Percentiles rank a stretch among this genome's conserved stretches.
Conservation (phyloP, 2,329 filamentous ascomycete species). For the Diplodia scrobiculata region DNA sequence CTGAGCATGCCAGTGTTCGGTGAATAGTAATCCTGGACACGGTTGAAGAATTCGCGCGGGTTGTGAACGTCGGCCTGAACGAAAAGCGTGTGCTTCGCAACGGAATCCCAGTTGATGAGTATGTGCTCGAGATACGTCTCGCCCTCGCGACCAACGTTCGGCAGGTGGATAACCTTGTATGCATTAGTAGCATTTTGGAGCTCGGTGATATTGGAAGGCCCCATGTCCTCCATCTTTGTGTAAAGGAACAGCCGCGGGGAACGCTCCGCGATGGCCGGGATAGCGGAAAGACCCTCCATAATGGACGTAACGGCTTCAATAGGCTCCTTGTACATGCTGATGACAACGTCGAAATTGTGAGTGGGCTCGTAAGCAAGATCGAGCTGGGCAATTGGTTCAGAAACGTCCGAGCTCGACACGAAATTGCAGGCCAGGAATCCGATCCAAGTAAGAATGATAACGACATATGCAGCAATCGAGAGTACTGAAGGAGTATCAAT, state of each 20-base stretch:
- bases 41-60: constrained; percentile 41
- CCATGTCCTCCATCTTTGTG: constrained; percentile 36
- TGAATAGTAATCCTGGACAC: constrained; percentile 46
- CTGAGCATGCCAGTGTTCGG: constrained; percentile 51
- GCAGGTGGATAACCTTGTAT: constrained; percentile 37
- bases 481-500: constrained; percentile 10
- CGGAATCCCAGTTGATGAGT: constrained; percentile 33
- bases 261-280: constrained; percentile 33
- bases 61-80: constrained; percentile 46
- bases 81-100: constrained; percentile 35
- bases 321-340: constrained; percentile 46
- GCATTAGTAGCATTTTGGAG: constrained; percentile 36
- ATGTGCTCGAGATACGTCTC: constrained; percentile 37
- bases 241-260: constrained; percentile 39
- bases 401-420: not conserved
- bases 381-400: constrained; percentile 27
- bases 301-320: constrained; percentile 35
- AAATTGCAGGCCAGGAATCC: constrained; percentile 26
- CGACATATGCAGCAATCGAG: constrained; percentile 18
- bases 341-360: constrained; percentile 39
- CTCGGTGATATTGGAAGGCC: constrained; percentile 32
- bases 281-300: constrained; percentile 33
- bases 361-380: constrained; percentile 35
- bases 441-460: constrained; percentile 21
- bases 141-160: constrained; percentile 36